Base-by-base conservation (phyloP, 73 alveolate species). In the Tetrahymena borealis region DNA sequence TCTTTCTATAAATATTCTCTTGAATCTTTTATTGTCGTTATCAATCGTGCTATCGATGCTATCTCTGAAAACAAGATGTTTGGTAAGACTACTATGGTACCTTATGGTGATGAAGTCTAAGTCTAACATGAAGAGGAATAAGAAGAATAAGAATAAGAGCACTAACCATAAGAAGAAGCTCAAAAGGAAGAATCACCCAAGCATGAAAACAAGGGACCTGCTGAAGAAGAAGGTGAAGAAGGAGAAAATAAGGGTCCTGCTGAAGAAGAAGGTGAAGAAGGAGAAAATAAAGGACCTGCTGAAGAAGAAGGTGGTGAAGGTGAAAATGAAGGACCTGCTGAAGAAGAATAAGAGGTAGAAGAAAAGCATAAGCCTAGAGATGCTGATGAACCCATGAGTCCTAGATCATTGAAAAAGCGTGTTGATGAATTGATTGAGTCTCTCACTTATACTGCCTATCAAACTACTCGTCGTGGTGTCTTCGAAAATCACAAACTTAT, bases 391-490 rank as follows among this genome's bases (percentile, higher is more conserved):
- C 97, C 97, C 93, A 77, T 97, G 91, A 94, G 97, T 90, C 98
- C 98, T 35, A 78, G 97, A 91, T 92, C 97, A 5, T 94, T 97
- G 33, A 95, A 93, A 41, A 93, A 93, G 91, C 92, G 99, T 93
- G 99, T 96, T 39, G 96, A 94, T 24, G 96, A 96, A 39, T 94
- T 96, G 1, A 94, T 94, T 39, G 99, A 96, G 40, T 60, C 96
- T 16, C 40, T 92, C 7, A 92, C 95, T 38, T 92, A 92, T 38
- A 92, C 95, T 20, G 41, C 93, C 7, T 90, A 60, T 60, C 36
- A 92, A 92, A 98, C 98, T 97, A 98, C 99, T 13, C 96, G 99
- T 91, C 97, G 99, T 96, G 99, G 99, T 39, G 98, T 98, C 13
- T 97, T 99, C 94, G 99, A 99, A 85, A 96, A 98, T 39, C 99